Evolutionary conservation across 192 early-diverging fungal species (phyloP), one percentile per base, ranked within the genome.

Genomic region (Backusella mclennaniae): DNA sequence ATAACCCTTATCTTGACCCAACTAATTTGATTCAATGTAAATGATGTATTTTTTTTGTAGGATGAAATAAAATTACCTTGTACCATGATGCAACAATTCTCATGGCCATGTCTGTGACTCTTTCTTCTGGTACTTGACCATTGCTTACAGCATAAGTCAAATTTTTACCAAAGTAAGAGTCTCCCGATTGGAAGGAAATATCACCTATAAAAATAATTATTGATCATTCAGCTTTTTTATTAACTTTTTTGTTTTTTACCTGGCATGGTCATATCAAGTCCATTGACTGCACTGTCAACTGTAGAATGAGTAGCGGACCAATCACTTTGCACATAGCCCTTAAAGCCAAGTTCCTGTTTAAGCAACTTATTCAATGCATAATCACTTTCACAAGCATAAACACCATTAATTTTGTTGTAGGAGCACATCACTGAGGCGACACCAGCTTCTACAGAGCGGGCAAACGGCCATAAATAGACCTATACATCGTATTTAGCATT

Each of bases 361-460:
- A 92, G 69, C 33, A 89, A 35, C 33, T 71, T 46, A 23, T 87
- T 85, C 42, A 92, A 69, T 39, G 81, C 29, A 15, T 78, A 41
- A n/a, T 82, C 63, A 77, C 85, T 86, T 75, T 90, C 83, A 79
- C 91, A 92, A 4, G 90, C 84, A 29, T 88, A 85, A 21, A 79
- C 77, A 29, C 77, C 77, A 72, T 92, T 90, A n/a, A 93, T 26
- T 35, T 71, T 67, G 75, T 92, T 92, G 82, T 92, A 92, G 4
- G 82, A 26, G 66, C 91, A 90, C 91, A 92, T 92, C 42, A 92
- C 73, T 26, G 90, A 81, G 39, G 78, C 88, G 8, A 87, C 89
- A 35, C 90, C 92, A 46, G 85, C 90, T 46, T 87, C 89, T 0
- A 86, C 72, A 17, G 75, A 79, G 6, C 80, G 85, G 46, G 86